Conservation (phyloP, 495 filamentous ascomycete species). For the Penicillium argentinense region DNA sequence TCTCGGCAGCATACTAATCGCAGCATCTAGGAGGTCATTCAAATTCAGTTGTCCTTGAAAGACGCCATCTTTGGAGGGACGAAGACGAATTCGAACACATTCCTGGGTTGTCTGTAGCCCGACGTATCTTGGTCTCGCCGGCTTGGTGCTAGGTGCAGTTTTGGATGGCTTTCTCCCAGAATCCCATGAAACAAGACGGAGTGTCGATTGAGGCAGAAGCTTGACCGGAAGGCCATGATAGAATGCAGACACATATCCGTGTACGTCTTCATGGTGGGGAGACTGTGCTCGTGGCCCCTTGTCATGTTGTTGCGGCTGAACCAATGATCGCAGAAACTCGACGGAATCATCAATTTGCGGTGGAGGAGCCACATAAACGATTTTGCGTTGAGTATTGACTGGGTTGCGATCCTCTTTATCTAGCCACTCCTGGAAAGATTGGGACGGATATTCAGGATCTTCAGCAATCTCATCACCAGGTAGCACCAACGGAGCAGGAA, state of each 20-base stretch:
- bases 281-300: not conserved
- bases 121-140: slow-evolving; percentile 23
- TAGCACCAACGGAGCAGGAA: slow-evolving; percentile 61
- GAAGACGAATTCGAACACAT: slow-evolving; percentile 53
- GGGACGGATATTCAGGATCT: slow-evolving; percentile 54
- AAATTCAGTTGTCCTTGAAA: slow-evolving; percentile 60
- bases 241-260: slow-evolving; percentile 58
- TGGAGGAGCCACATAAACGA: slow-evolving; percentile 52
- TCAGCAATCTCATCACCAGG: slow-evolving; percentile 58
- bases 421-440: slow-evolving; percentile 58
- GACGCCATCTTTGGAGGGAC: slow-evolving; percentile 45
- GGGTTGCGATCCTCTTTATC: slow-evolving; percentile 52
- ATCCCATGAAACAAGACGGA: slow-evolving; percentile 51
- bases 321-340: slow-evolving; percentile 26
- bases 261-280: slow-evolving; percentile 42
- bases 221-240: slow-evolving; percentile 60
- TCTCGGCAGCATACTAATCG: slow-evolving; percentile 46
- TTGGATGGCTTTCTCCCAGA: slow-evolving; percentile 16
- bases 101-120: slow-evolving; percentile 40
- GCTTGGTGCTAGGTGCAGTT: not conserved
- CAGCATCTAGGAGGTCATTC: slow-evolving; percentile 61
- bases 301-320: not conserved
- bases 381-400: slow-evolving; percentile 45
- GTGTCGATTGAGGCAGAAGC: slow-evolving; percentile 24
- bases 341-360: slow-evolving; percentile 38